Conservation (phyloP, 768 basidiomycete genomes). For the Jaapia argillacea region DNA sequence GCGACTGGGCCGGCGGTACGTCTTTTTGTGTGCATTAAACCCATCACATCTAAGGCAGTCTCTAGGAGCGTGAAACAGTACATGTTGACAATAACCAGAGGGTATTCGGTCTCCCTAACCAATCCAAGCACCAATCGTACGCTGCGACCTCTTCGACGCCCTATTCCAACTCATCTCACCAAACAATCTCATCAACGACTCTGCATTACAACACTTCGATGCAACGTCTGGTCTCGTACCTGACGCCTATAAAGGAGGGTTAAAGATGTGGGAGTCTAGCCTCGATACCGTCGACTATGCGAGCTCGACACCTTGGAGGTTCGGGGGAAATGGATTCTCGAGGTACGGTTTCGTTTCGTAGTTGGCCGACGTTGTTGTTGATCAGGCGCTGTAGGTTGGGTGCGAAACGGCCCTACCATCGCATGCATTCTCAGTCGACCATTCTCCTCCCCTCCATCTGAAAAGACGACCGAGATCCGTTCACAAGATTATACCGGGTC, state of each 20-base stretch:
- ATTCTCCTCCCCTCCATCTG: too few relatives aligned
- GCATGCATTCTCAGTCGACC: background rate
- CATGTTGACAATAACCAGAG: too few relatives aligned
- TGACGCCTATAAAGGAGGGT: constrained; percentile 26
- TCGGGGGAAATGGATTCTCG: constrained; percentile 25
- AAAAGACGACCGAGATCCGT: background rate
- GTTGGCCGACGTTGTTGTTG: too few relatives aligned
- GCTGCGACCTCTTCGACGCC: constrained; percentile 86
- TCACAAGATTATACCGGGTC: background rate
- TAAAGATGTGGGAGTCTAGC: constrained; percentile 46
- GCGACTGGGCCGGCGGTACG: too few relatives aligned
- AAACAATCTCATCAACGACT: constrained; percentile 8
- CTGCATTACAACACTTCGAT: constrained; percentile 20
- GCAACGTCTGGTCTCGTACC: too few relatives aligned
- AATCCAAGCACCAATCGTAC: too few relatives aligned
- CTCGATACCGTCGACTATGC: constrained; percentile 33
- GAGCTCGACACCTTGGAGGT: constrained; percentile 23
- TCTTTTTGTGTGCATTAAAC: too few relatives aligned
- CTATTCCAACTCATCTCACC: constrained; percentile 83
- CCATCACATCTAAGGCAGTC: too few relatives aligned
- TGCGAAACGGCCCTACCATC: constrained; percentile 12
- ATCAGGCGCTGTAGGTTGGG: constrained; percentile 8
- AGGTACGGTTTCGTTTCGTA: constrained; percentile 17
- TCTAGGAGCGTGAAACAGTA: too few relatives aligned
- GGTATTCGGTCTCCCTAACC: too few relatives aligned